Conservation (phyloP, 176 grass and related monocot species). For the Rhynchospora pubera region DNA sequence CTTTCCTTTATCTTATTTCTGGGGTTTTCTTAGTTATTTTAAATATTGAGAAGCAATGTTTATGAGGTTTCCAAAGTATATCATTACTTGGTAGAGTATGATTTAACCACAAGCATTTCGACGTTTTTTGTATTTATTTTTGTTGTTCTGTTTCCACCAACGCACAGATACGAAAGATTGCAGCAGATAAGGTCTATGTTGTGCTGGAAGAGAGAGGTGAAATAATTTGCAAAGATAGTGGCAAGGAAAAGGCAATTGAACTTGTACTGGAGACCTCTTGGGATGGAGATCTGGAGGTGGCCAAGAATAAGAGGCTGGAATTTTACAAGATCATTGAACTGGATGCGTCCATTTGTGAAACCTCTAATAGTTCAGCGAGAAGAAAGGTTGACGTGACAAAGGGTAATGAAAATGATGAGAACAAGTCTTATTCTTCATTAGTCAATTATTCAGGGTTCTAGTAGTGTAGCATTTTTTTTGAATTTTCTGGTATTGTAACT, state of each 20-base stretch:
- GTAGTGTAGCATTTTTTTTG: neutral
- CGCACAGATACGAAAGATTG: slow-evolving; percentile 66
- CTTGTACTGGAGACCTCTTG: slow-evolving; percentile 69
- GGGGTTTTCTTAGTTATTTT: neutral
- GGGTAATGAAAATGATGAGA: slow-evolving; percentile 47
- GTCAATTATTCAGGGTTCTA: slow-evolving; percentile 88
- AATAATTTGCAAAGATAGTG: slow-evolving; percentile 32
- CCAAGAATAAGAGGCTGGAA: slow-evolving; percentile 39
- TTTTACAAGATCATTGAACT: slow-evolving; percentile 53
- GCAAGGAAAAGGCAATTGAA: slow-evolving; percentile 51
- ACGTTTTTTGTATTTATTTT: neutral
- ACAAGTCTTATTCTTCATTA: slow-evolving; percentile 78
- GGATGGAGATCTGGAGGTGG: slow-evolving; percentile 75
- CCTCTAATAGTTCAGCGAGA: slow-evolving; percentile 15
- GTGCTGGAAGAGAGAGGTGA: slow-evolving; percentile 63
- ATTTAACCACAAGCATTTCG: neutral
- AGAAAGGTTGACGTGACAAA: slow-evolving; percentile 6
- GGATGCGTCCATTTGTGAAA: slow-evolving; percentile 11
- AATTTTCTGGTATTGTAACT: neutral
- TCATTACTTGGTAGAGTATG: neutral
- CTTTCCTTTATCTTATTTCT: neutral
- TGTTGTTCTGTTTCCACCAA: slow-evolving; percentile 6
- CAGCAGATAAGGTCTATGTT: slow-evolving; percentile 90
- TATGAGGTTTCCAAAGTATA: neutral
- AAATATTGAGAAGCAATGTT: neutral